Evolutionary conservation across 2,329 filamentous ascomycete species (phyloP).

Genomic region (Biscogniauxia marginata): DNA sequence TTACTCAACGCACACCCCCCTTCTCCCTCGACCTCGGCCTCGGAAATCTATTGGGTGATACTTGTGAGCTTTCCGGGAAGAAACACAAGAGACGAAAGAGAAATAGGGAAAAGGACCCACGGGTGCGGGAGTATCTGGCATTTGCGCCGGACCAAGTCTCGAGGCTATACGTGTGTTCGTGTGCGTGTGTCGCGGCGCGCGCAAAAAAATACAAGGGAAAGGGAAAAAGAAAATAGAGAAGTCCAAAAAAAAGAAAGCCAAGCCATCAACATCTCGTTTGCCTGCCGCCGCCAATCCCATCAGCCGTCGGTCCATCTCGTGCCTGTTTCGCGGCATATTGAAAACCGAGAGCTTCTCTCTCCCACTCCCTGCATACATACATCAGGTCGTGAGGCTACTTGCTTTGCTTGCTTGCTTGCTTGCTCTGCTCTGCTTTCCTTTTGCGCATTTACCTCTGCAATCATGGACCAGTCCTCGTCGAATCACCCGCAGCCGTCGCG

Average conservation of each 20-base stretch:
- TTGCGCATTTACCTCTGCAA: conserved; percentile 14
- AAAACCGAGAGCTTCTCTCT: conserved; percentile 8
- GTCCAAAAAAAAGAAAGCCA: conserved; percentile 3
- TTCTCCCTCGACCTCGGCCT: conserved; percentile 2
- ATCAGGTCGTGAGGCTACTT: not conserved
- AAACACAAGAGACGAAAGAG: not conserved
- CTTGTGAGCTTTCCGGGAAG: not conserved
- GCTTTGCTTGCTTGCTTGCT: not conserved
- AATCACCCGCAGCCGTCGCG: conserved; percentile 53
- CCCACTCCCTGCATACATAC: conserved; percentile 3
- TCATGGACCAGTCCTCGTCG: conserved; percentile 57
- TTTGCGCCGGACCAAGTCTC: conserved; percentile 5
- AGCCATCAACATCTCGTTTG: not conserved
- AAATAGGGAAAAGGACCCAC: not conserved
- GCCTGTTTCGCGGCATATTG: conserved; percentile 14
- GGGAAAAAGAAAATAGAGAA: conserved; percentile 4
- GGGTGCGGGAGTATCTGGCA: conserved; percentile 10
- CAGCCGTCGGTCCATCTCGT: conserved; percentile 9
- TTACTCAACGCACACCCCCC: not conserved
- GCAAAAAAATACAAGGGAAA: conserved; percentile 6
- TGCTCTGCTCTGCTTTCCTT: not conserved
- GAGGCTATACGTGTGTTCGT: conserved; percentile 5
- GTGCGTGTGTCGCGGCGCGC: conserved; percentile 5
- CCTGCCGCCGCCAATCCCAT: conserved; percentile 3
- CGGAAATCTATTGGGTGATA: not conserved